Percentiles rank a stretch among this genome's conserved stretches.
Evolutionary conservation across 768 basidiomycete genomes (phyloP).

Genomic region (Pisolithus tinctorius): DNA sequence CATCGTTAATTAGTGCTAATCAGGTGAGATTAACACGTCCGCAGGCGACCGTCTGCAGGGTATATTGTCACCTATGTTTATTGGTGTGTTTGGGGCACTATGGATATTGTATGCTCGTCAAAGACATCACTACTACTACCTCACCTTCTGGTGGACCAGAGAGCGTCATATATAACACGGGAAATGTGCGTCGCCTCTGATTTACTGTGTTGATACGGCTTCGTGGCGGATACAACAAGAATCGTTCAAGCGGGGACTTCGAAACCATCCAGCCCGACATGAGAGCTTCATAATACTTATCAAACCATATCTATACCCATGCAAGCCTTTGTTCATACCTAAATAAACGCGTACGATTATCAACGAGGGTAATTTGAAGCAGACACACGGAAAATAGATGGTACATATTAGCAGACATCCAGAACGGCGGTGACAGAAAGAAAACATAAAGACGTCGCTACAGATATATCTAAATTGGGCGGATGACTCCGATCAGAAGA

Average conservation of each 20-base stretch:
- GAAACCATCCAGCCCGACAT: not conserved
- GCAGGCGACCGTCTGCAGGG: too few relatives aligned
- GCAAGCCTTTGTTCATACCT: too few relatives aligned
- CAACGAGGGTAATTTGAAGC: too few relatives aligned
- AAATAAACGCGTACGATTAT: too few relatives aligned
- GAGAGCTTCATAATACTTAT: too few relatives aligned
- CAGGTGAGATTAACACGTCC: conserved; percentile 34
- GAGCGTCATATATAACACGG: conserved; percentile 39
- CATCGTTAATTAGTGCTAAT: conserved; percentile 58
- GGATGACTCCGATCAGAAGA: not conserved
- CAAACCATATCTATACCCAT: too few relatives aligned
- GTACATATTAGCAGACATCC: too few relatives aligned
- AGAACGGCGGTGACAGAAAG: too few relatives aligned
- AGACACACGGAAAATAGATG: too few relatives aligned
- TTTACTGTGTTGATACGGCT: conserved; percentile 32
- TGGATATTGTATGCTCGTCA: conserved; percentile 43
- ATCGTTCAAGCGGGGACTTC: not conserved
- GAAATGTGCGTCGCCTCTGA: too few relatives aligned
- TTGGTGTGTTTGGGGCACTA: conserved; percentile 59
- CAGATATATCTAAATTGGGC: too few relatives aligned
- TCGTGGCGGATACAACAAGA: conserved; percentile 33
- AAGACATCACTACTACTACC: conserved; percentile 32
- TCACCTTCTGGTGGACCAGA: conserved; percentile 50
- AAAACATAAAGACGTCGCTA: too few relatives aligned
- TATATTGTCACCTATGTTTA: not conserved